These are phyloP conservation scores for Erythrophleum ivorense DNA, from an alignment of 331 rosid species.

Conservation along the genomic window DNA sequence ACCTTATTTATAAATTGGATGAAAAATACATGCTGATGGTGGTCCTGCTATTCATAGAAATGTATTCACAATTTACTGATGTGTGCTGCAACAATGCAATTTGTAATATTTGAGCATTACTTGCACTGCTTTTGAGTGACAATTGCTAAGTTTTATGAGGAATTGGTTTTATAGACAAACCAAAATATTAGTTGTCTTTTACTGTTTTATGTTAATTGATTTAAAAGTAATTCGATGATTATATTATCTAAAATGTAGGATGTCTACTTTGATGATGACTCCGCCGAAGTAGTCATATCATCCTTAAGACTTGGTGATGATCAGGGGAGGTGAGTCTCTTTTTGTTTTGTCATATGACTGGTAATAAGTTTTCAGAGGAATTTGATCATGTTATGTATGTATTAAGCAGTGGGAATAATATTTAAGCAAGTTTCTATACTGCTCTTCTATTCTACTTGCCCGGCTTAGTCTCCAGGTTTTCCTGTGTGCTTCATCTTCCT, in stretches of 20 bases:
- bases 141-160: background rate
- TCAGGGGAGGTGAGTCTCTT: conserved; percentile 86
- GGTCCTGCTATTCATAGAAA: conserved; percentile 24
- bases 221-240: background rate
- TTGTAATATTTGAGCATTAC: conserved; percentile 4
- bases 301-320: conserved; percentile 95
- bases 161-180: background rate
- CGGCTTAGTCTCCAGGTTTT: background rate
- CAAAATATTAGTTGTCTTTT: background rate
- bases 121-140: conserved; percentile 9
- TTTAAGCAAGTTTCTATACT: conserved; percentile 9
- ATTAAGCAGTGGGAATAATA: background rate
- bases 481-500: conserved; percentile 8
- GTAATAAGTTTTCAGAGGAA: background rate
- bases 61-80: conserved; percentile 14
- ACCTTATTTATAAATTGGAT: conserved; percentile 23
- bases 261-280: conserved; percentile 93
- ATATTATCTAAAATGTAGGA: conserved; percentile 59
- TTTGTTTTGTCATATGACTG: conserved; percentile 18
- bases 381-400: conserved; percentile 8
- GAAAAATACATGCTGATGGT: conserved; percentile 9
- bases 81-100: conserved; percentile 14
- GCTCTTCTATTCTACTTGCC: background rate
- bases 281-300: conserved; percentile 95
- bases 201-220: background rate